Percentiles rank a stretch among this genome's conserved stretches.
phyloP scores from a whole-genome alignment of 2,329 filamentous ascomycete species.

The Cladobotryum mycophilum region DNA sequence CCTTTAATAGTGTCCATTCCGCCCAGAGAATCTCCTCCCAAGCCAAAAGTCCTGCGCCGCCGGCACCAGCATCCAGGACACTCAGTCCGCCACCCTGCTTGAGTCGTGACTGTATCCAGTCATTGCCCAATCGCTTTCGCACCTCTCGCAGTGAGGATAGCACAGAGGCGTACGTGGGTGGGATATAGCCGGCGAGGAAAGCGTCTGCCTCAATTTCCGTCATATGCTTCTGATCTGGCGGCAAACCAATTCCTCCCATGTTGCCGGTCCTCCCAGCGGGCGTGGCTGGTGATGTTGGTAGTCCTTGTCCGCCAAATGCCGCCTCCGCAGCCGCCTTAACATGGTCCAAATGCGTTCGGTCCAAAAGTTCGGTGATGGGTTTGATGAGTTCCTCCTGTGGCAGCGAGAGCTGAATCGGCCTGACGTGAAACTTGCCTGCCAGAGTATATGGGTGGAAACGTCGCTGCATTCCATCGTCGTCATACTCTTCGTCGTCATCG shows the following conservation, averaged over 20 bases:
- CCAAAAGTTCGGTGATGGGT: constrained; percentile 64
- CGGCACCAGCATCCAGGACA: constrained; percentile 68
- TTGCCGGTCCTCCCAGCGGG: constrained; percentile 51
- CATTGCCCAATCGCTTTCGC: constrained; percentile 62
- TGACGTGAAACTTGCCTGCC: constrained; percentile 67
- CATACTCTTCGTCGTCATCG: constrained; percentile 27
- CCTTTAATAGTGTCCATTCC: constrained; percentile 69
- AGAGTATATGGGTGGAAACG: constrained; percentile 70
- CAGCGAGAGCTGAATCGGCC: constrained; percentile 67
- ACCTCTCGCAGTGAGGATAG: constrained; percentile 66
- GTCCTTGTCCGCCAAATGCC: constrained; percentile 66
- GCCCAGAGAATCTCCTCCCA: constrained; percentile 73
- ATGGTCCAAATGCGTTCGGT: constrained; percentile 65
- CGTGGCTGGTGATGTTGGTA: constrained; percentile 73
- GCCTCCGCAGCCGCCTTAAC: constrained; percentile 64
- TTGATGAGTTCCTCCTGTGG: constrained; percentile 62
- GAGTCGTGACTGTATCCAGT: constrained; percentile 63
- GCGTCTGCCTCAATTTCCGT: constrained; percentile 68
- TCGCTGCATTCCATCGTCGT: constrained; percentile 21
- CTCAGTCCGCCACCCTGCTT: constrained; percentile 51
- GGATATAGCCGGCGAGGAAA: constrained; percentile 63
- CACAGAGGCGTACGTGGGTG: constrained; percentile 62
- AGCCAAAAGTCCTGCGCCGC: constrained; percentile 65
- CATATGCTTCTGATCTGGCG: constrained; percentile 61
- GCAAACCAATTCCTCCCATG: constrained; percentile 59